Evolutionary conservation across 1,284 basidiomycete genomes (phyloP).

Genomic region (Erythrobasidium hasegawianum): DNA sequence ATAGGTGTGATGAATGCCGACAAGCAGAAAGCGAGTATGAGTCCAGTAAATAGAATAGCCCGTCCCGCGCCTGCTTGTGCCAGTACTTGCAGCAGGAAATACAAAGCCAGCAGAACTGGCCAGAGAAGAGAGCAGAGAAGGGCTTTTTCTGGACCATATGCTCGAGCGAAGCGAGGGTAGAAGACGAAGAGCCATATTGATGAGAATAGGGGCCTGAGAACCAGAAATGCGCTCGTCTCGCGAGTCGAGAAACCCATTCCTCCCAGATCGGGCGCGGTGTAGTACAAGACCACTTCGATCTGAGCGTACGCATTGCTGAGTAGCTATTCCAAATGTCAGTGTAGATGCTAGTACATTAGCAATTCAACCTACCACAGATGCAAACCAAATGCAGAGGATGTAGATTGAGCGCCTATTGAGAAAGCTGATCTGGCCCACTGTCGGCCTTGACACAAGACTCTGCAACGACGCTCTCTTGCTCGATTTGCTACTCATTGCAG

Average conservation of each 20-base stretch:
- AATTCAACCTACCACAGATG: background rate
- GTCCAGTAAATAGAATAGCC: background rate
- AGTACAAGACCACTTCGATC: background rate
- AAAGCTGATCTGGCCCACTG: background rate
- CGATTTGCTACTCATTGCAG: background rate
- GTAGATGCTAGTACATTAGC: too few species aligned
- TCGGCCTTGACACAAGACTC: background rate
- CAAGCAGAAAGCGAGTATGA: background rate
- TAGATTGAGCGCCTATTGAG: background rate
- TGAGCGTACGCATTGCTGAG: background rate
- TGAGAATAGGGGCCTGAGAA: background rate
- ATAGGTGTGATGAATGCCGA: background rate
- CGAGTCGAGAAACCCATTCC: background rate
- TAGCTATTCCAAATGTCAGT: too few species aligned
- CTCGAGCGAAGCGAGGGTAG: slow-evolving; percentile 1
- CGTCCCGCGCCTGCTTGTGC: background rate
- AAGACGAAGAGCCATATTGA: background rate
- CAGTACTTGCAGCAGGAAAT: background rate
- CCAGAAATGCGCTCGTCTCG: background rate
- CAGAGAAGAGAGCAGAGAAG: background rate
- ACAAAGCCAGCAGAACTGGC: background rate
- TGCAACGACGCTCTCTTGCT: background rate
- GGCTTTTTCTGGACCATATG: background rate
- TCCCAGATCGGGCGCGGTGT: background rate
- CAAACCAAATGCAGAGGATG: background rate